Percentiles rank a stretch among this genome's conserved stretches.
Evolutionary conservation across 306 rosid species (phyloP).

Genomic region (Prunus campanulata): DNA sequence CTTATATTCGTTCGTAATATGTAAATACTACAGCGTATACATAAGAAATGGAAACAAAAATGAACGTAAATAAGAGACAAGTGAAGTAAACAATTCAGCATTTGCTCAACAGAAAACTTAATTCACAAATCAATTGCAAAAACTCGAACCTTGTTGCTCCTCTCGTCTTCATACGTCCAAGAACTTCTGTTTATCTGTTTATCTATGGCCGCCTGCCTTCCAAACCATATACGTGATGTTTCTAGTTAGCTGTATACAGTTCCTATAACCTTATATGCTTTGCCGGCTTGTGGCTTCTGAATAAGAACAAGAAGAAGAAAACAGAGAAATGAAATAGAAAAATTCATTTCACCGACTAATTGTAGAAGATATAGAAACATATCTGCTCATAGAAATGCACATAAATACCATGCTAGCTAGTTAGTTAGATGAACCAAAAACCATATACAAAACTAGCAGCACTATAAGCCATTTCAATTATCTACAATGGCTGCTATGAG

Average conservation of each 20-base stretch:
- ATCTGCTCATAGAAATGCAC: background rate
- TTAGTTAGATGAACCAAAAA: background rate
- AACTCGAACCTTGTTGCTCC: background rate
- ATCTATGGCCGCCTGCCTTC: background rate
- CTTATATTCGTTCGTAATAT: no score
- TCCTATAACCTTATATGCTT: background rate
- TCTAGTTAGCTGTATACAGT: conserved; percentile 1
- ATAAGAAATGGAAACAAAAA: no score
- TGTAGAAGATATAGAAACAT: no score
- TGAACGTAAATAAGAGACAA: background rate
- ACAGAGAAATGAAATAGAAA: background rate
- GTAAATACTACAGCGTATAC: no score
- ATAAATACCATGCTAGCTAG: background rate
- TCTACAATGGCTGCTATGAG: background rate
- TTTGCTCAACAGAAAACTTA: no score
- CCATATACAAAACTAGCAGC: background rate
- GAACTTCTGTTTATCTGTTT: background rate
- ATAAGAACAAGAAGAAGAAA: background rate
- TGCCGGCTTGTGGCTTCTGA: background rate
- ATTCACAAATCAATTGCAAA: no score
- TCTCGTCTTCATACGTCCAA: background rate
- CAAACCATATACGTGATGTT: no score
- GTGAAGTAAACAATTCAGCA: background rate
- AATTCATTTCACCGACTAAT: background rate
- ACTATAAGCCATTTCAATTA: background rate